Percentiles rank a stretch among this genome's conserved stretches.
These are phyloP conservation scores for Coriaria nepalensis DNA, from an alignment of 306 rosid genomes.

Conservation along the genomic window DNA sequence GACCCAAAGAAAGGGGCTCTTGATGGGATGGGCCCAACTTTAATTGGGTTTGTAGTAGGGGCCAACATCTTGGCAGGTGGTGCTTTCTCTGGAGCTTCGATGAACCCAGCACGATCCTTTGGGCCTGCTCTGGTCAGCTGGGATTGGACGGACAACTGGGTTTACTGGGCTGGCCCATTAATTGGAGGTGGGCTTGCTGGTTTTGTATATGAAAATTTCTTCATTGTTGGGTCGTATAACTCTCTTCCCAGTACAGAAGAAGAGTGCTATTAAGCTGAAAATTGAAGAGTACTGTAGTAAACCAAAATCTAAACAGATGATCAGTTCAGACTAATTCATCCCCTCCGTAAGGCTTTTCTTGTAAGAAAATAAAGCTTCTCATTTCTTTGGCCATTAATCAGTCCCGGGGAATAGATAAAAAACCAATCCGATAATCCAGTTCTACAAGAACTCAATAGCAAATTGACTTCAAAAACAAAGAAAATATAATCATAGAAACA, in stretches of 20 bases:
- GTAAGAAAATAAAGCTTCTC: too few relatives aligned
- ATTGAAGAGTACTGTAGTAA: too few relatives aligned
- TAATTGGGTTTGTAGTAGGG: slow-evolving; percentile 70
- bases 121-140: slow-evolving; percentile 80
- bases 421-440: too few relatives aligned
- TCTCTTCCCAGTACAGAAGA: slow-evolving; percentile 30
- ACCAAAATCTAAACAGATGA: too few relatives aligned
- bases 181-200: slow-evolving; percentile 85
- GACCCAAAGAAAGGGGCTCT: slow-evolving; percentile 70
- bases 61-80: slow-evolving; percentile 87
- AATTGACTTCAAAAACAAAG: too few relatives aligned
- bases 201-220: slow-evolving; percentile 54
- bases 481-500: too few relatives aligned
- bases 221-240: slow-evolving; percentile 41
- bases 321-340: too few relatives aligned
- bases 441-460: too few relatives aligned
- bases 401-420: too few relatives aligned
- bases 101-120: slow-evolving; percentile 86
- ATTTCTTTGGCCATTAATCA: too few relatives aligned
- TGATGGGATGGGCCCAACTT: slow-evolving; percentile 55
- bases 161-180: slow-evolving; percentile 93
- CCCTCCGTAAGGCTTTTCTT: too few relatives aligned
- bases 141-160: slow-evolving; percentile 83
- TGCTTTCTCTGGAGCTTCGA: slow-evolving; percentile 61
- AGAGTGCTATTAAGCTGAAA: neutral